Conservation (phyloP, 1,284 basidiomycete genomes). For the Amylostereum areolatum region DNA sequence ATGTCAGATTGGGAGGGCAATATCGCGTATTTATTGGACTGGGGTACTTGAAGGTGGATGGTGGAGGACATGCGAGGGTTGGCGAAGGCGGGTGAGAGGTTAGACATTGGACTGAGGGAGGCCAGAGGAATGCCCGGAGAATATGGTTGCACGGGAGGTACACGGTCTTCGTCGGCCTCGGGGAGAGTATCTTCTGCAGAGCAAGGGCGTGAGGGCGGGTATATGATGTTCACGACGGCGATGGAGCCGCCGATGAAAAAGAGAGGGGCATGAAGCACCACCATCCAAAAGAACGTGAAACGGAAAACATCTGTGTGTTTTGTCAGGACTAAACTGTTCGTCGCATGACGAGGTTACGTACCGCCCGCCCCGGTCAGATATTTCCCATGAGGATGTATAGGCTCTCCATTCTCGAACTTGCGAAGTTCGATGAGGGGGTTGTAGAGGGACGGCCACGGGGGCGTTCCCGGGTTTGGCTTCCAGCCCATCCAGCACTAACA, state of each 20-base stretch:
- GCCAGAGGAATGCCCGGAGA: no score
- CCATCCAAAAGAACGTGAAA: constrained; percentile 83
- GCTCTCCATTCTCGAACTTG: constrained; percentile 28
- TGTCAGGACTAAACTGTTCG: background rate
- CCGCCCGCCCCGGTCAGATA: constrained; percentile 28
- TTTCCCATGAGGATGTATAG: constrained; percentile 21
- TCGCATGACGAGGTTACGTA: constrained; percentile 14
- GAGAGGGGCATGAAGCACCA: constrained; percentile 68
- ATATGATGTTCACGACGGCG: constrained; percentile 65
- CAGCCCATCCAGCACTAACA: no score
- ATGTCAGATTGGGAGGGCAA: no score
- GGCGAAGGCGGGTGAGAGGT: no score
- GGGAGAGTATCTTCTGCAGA: no score
- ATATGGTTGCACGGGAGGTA: background rate
- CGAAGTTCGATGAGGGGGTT: constrained; percentile 33
- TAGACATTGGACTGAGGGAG: no score
- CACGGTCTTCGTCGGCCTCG: constrained; percentile 1
- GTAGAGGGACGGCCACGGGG: constrained; percentile 44
- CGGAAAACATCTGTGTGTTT: constrained; percentile 60
- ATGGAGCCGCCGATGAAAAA: constrained; percentile 65
- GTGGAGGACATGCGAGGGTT: no score
- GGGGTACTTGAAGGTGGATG: no score
- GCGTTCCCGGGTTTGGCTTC: constrained; percentile 9
- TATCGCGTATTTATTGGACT: no score
- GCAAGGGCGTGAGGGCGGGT: constrained; percentile 32